Base-by-base conservation (phyloP, 2,329 filamentous ascomycete species). In the Microcera coccophila region DNA sequence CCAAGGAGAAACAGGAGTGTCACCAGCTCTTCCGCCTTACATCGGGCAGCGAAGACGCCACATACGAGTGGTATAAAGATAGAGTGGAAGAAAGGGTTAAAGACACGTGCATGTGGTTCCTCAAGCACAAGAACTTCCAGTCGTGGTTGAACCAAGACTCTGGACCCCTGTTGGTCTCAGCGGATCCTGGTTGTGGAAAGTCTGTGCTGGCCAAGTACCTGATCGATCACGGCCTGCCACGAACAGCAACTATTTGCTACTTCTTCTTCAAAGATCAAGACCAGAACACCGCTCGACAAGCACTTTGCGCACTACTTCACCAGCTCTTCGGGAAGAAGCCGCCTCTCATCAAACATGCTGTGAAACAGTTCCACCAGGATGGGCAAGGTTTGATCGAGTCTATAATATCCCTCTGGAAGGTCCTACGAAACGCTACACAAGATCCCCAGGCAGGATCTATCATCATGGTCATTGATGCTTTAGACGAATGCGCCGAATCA, bases 231-330 rank as follows among this genome's bases (percentile, higher is more conserved):
- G 39, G 60, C 0, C 43, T 70, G 2, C 39, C 38, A 1, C 15
- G 33, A 2, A 39, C 39, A 1, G 53, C 49, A 15, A 62, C 54
- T 1, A 54, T 52, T 3, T 68, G 63, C 37, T 72, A 71, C 39
- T 73, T 70, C 54, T 73, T 72, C 49, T 72, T 72, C 57, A 70
- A 70, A 26, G 67, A 70, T n/a, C 52, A 61, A 4, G 60, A 68
- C 16, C 65, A 70, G 32, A 64, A 45, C 14, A 59, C 36, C 9
- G 21, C 49, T 4, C 47, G 45, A 11, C 48, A 20, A 28, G 68
- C 68, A 10, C 29, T 72, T 1, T 58, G 61, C 21, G 61, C 57
- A 17, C 50, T 72, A 0, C 32, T 73, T 4, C 63, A 61, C n/a
- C 68, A 72, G 22, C 43, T 73, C 2, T 64, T 72, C 37, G 29